Percentiles rank a stretch among this genome's conserved stretches.
Evolutionary conservation across 179 eudicot genomes (phyloP).

Genomic region (Silene coronaria): DNA sequence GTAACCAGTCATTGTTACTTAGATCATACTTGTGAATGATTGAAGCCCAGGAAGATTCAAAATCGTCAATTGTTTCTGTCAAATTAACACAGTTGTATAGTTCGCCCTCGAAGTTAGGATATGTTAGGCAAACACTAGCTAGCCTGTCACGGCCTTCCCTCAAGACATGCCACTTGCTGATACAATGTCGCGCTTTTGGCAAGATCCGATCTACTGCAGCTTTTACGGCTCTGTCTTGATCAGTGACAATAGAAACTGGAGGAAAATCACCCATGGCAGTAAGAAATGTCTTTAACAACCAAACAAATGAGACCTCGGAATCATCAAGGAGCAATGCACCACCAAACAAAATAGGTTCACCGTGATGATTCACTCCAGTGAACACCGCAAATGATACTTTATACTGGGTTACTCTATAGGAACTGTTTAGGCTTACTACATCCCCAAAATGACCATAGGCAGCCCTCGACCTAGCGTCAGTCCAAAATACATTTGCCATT

Average conservation of each 20-base stretch:
- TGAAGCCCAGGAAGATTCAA: conserved; percentile 67
- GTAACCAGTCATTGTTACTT: conserved; percentile 71
- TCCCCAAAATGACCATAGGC: conserved; percentile 79
- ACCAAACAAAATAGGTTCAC: conserved; percentile 66
- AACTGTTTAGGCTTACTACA: conserved; percentile 60
- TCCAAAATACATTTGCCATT: conserved; percentile 84
- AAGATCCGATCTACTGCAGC: conserved; percentile 60
- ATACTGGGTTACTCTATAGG: conserved; percentile 53
- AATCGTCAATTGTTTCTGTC: conserved; percentile 76
- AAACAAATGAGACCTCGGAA: conserved; percentile 74
- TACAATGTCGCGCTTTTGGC: conserved; percentile 60
- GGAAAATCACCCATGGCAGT: conserved; percentile 69
- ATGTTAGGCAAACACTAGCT: conserved; percentile 46
- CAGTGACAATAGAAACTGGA: conserved; percentile 67
- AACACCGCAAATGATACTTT: conserved; percentile 78
- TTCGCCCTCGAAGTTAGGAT: conserved; percentile 71
- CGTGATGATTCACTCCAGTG: conserved; percentile 84
- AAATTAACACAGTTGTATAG: conserved; percentile 70
- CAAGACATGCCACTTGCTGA: conserved; percentile 71
- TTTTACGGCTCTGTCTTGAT: conserved; percentile 51
- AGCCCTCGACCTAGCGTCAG: conserved; percentile 79
- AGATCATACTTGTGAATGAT: conserved; percentile 67
- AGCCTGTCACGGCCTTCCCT: conserved; percentile 74
- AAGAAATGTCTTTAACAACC: conserved; percentile 79
- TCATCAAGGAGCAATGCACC: conserved; percentile 83